These are phyloP conservation scores for Xerocomus subilludens DNA, from an alignment of 1,284 basidiomycete species.

Conservation along the genomic window DNA sequence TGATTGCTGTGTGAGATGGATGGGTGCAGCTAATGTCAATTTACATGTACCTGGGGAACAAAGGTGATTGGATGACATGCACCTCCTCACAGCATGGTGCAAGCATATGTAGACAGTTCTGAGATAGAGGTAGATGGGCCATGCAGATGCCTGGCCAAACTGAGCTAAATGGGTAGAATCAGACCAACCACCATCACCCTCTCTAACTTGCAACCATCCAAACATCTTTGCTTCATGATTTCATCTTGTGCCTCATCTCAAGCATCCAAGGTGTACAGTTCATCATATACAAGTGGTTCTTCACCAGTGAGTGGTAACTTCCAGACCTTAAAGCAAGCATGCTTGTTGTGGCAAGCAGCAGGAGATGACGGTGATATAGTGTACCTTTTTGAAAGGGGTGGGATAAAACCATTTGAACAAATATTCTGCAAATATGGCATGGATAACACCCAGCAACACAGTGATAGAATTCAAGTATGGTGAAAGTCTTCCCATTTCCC, in stretches of 20 bases:
- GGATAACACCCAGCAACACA: not conserved
- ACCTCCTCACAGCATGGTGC: not conserved
- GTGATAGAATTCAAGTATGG: not conserved
- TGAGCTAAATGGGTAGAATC: slow-evolving; percentile 9
- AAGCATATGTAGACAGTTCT: not conserved
- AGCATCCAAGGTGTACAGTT: slow-evolving; percentile 20
- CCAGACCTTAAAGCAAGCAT: slow-evolving; percentile 7
- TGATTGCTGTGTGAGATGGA: too few relatives aligned
- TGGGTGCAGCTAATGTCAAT: too few relatives aligned
- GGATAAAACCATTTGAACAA: slow-evolving; percentile 11
- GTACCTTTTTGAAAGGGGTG: slow-evolving; percentile 12
- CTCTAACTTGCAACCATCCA: slow-evolving; percentile 31
- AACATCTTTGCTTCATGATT: slow-evolving; percentile 30
- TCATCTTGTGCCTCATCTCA: slow-evolving; percentile 38
- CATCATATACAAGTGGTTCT: slow-evolving; percentile 11
- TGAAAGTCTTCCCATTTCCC: slow-evolving; percentile 12
- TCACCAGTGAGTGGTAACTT: not conserved
- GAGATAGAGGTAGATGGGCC: slow-evolving; percentile 2
- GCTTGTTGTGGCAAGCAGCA: too few relatives aligned
- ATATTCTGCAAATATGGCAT: not conserved
- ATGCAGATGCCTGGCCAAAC: slow-evolving; percentile 4
- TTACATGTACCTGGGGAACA: slow-evolving; percentile 9
- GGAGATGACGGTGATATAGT: too few relatives aligned
- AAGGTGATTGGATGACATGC: slow-evolving; percentile 22
- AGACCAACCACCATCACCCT: not conserved